Percentiles rank a stretch among this genome's conserved stretches.
phyloP scores from a whole-genome alignment of 164 flowering plant genomes.

The Santalum album region DNA sequence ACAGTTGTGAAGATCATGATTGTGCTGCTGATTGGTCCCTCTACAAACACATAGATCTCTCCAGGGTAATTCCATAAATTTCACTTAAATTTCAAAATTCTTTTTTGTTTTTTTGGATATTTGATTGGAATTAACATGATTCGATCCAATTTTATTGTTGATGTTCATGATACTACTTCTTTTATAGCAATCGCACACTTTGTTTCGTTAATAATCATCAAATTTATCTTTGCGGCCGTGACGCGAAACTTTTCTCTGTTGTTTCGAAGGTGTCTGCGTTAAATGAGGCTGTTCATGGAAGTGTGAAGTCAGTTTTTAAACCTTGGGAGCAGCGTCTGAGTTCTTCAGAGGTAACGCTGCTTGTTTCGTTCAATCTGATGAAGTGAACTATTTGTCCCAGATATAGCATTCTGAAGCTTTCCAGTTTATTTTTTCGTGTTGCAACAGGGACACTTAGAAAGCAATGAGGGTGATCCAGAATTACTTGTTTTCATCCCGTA shows the following conservation, averaged over 20 bases:
- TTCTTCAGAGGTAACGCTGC: conserved; percentile 44
- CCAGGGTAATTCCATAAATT: no score
- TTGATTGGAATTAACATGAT: neutral
- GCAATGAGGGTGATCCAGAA: conserved; percentile 98
- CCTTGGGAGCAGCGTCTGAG: conserved; percentile 88
- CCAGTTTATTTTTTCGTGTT: conserved; percentile 5
- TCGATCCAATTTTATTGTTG: no score
- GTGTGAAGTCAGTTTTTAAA: conserved; percentile 83
- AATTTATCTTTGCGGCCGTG: no score
- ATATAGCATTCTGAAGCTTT: neutral
- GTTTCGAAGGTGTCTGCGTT: conserved; percentile 65
- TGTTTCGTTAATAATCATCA: no score
- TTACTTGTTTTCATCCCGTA: conserved; percentile 89
- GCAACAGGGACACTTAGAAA: conserved; percentile 74
- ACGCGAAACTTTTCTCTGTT: neutral
- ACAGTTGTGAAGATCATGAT: conserved; percentile 90
- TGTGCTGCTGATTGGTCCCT: conserved; percentile 88
- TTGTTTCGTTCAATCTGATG: no score
- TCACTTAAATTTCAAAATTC: no score
- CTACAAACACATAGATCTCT: conserved; percentile 82
- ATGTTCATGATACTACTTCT: no score
- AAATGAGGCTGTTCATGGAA: conserved; percentile 86
- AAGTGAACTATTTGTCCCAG: no score
- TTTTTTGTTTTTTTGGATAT: neutral
- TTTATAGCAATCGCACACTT: no score